Base-by-base conservation (phyloP, 2,329 filamentous ascomycete species). In the Alternaria arbusti region DNA sequence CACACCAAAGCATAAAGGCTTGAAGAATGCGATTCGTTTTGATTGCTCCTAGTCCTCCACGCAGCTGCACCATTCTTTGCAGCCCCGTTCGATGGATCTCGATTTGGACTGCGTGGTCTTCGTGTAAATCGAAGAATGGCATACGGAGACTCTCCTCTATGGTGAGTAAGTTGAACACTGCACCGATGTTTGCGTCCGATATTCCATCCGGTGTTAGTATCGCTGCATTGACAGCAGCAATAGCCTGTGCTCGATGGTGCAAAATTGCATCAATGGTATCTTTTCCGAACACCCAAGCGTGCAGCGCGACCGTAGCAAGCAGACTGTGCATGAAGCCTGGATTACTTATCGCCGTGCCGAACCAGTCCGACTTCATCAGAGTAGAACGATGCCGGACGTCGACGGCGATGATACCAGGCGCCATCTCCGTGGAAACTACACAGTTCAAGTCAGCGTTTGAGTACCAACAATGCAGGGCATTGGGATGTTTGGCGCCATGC, bases 1-100 rank as follows among this genome's bases (percentile, higher is more conserved):
- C 78, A 46, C 70, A 80, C 78, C 78, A 80, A 67, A 80, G 75
- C 72, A 80, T 79, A 73, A 80, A 80, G 23, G 78, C 76, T 55
- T 80, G 78, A 20, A 80, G 64, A n/a, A 79, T 78, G 54, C 77
- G 76, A 62, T 79, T 80, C 20, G 76, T 77, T 43, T 69, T 71
- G 40, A 80, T 74, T 57, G 70, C 72, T 51, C 55, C 62, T 11
- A 80, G 62, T 13, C 78, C 78, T 30, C 78, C 78, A 13, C 78
- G 71, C 52, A 79, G 46, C 54, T 75, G 70, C 13, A 80, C 64
- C 78, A 80, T 80, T 61, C 65, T 73, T 30, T 68, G 70, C 66
- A 80, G 46, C 5, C 78, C 78, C 26, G 72, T 72, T 43, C 76
- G 52, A 61, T 80, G 78, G 54, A 78, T 77, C 43, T 66, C 66